Percentiles rank a stretch among this genome's conserved stretches.
These are phyloP conservation scores for Colletotrichum sansevieriae DNA, from an alignment of 2,329 filamentous ascomycete species.

Conservation along the genomic window DNA sequence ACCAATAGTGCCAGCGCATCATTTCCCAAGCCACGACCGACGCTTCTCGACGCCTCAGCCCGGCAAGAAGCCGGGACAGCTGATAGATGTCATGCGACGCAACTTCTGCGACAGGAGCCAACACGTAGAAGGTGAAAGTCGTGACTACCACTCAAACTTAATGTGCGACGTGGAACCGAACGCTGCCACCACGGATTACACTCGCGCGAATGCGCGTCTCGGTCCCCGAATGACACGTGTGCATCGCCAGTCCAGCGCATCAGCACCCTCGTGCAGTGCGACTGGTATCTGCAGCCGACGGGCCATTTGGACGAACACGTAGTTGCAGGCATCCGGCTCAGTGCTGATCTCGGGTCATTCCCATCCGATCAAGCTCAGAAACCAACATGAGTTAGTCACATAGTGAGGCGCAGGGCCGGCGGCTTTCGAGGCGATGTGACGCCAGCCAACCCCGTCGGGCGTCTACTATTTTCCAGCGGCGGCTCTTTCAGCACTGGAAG, in stretches of 20 bases:
- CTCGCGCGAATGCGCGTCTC: slow-evolving; percentile 27
- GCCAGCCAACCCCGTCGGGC: slow-evolving; percentile 1
- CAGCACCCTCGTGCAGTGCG: slow-evolving; percentile 6
- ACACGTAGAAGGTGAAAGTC: slow-evolving; percentile 6
- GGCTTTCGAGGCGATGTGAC: slow-evolving; percentile 15
- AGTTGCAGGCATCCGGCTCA: not conserved
- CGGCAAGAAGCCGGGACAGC: slow-evolving; percentile 14
- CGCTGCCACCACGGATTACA: not conserved
- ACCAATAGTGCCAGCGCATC: slow-evolving; percentile 1
- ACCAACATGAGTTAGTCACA: slow-evolving; percentile 1
- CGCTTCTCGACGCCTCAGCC: not conserved
- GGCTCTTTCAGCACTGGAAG: not conserved
- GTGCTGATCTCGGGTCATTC: slow-evolving; percentile 20
- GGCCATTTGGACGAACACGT: slow-evolving; percentile 9
- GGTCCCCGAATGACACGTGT: slow-evolving; percentile 21
- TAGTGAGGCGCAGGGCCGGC: slow-evolving; percentile 8
- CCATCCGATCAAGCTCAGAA: slow-evolving; percentile 10
- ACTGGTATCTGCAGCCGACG: slow-evolving; percentile 16
- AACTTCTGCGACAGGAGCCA: not conserved
- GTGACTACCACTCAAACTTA: not conserved
- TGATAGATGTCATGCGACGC: not conserved
- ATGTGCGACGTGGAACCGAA: slow-evolving; percentile 2
- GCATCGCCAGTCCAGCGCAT: not conserved
- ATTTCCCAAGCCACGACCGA: not conserved
- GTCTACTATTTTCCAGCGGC: slow-evolving; percentile 4